Base-by-base conservation (phyloP, 176 grass and related monocot genomes). In the Miscanthus lutarioriparius region DNA sequence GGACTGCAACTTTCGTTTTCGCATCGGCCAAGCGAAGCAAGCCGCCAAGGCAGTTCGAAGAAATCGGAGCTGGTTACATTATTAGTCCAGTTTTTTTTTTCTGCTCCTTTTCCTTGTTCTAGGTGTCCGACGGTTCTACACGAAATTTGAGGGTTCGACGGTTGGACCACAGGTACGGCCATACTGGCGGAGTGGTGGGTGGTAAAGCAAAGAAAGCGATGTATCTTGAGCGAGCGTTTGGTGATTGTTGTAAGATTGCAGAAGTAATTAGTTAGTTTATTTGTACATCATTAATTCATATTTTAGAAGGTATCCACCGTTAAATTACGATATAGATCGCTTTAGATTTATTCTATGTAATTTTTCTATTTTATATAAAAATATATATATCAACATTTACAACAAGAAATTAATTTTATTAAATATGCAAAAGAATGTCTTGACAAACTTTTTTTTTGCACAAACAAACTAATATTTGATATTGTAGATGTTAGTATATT, bases 111-210 rank as follows among this genome's bases (percentile, higher is more conserved):
- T 64, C 25, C 61, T 30, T 64, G 61, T 64, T 51, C 17, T 3
- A 41, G 62, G 49, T 39, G 80, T 62, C n/a, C n/a, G 80, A 88
- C 51, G 40, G 74, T 78, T 84, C 51, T 43, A 36, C 67, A 36
- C 45, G 48, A 25, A 38, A 78, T 48, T 48, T 1, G 74, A 19
- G n/a, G n/a, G n/a, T n/a, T n/a, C n/a, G n/a, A n/a, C n/a, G n/a
- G n/a, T 16, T 61, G 49, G 49, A 14, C 49, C 43, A 25, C 45
- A 25, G 13, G 19, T n/a, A 58, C 53, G 10, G 53, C 53, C 20
- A 51, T 65, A 38, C 10, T 75, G 2, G 59, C 53, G 71, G 16
- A 38, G 6, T 75, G 2, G 59, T 66, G 71, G 16, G 27, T 6
- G 86, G 41, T 78, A 38, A 16, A 33, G 22, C 19, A 17, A 43